Evolutionary conservation across 331 rosid genomes (phyloP).

Genomic region (Quercus lobata): DNA sequence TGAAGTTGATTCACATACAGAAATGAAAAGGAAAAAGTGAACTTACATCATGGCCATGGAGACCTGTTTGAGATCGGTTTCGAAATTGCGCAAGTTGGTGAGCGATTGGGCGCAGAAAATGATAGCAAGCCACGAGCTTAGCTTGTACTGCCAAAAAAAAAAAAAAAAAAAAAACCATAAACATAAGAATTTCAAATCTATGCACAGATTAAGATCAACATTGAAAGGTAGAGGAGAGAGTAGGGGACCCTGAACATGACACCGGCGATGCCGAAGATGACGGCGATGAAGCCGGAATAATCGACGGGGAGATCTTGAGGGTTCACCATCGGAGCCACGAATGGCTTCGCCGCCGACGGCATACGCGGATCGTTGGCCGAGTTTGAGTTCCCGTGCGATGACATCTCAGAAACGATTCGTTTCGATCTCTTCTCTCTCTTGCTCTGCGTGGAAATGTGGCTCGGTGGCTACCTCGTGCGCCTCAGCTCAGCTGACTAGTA

Average conservation of each 20-base stretch:
- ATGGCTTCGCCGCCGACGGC: constrained; percentile 88
- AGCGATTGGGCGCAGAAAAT: constrained; percentile 94
- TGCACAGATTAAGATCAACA: no score
- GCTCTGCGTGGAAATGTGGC: background rate
- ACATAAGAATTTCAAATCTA: background rate
- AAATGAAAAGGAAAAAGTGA: background rate
- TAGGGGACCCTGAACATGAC: constrained; percentile 86
- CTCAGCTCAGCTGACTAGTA: no score
- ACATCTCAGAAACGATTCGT: constrained; percentile 22
- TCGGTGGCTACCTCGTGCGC: no score
- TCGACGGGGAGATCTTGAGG: constrained; percentile 89
- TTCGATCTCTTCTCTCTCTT: constrained; percentile 7
- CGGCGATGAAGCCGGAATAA: constrained; percentile 92
- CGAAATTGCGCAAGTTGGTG: constrained; percentile 77
- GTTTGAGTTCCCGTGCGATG: constrained; percentile 50
- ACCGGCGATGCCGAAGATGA: constrained; percentile 84
- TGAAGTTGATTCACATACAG: background rate
- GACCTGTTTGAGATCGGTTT: constrained; percentile 91
- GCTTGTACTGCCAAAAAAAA: constrained; percentile 69
- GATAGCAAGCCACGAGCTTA: constrained; percentile 93
- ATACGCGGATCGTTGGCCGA: constrained; percentile 77
- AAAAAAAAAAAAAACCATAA: background rate
- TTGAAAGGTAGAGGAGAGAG: no score
- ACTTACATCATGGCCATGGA: constrained; percentile 98
- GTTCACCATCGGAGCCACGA: constrained; percentile 39